Percentiles rank a stretch among this genome's conserved stretches.
Evolutionary conservation across 768 basidiomycete species (phyloP).

Genomic region (Holtermanniella nyarrowii): DNA sequence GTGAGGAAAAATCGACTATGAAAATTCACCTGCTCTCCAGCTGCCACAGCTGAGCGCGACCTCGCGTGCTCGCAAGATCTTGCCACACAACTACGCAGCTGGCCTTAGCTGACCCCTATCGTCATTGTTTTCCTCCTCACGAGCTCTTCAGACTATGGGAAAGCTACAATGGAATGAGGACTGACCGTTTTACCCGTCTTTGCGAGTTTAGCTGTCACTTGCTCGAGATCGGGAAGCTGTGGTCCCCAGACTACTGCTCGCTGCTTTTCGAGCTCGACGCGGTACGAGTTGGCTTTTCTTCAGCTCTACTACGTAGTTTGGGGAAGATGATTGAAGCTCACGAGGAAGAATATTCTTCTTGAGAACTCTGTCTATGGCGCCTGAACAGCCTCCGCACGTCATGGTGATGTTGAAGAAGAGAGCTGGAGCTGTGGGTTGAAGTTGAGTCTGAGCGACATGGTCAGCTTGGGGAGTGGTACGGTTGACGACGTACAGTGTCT

Average conservation of each 20-base stretch:
- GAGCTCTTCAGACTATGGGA: too few relatives aligned
- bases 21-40: too few relatives aligned
- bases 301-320: neutral
- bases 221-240: constrained; percentile 29
- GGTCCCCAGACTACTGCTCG: constrained; percentile 37
- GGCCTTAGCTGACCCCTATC: too few relatives aligned
- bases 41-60: too few relatives aligned
- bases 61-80: too few relatives aligned
- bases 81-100: too few relatives aligned
- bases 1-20: too few relatives aligned
- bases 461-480: too few relatives aligned
- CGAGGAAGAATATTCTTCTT: constrained; percentile 34
- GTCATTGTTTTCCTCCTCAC: too few relatives aligned
- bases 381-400: constrained; percentile 41
- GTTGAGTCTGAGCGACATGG: too few relatives aligned
- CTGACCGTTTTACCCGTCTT: constrained; percentile 40
- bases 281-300: constrained; percentile 28
- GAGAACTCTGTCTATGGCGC: constrained; percentile 38
- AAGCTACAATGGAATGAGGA: neutral
- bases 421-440: constrained; percentile 28
- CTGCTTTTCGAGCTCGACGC: constrained; percentile 34
- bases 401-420: constrained; percentile 39
- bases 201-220: constrained; percentile 35
- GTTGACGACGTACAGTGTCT: too few relatives aligned
- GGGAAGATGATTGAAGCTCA: constrained; percentile 11